These are phyloP conservation scores for Lophium mytilinum DNA, from an alignment of 495 filamentous ascomycete genomes.

Conservation along the genomic window DNA sequence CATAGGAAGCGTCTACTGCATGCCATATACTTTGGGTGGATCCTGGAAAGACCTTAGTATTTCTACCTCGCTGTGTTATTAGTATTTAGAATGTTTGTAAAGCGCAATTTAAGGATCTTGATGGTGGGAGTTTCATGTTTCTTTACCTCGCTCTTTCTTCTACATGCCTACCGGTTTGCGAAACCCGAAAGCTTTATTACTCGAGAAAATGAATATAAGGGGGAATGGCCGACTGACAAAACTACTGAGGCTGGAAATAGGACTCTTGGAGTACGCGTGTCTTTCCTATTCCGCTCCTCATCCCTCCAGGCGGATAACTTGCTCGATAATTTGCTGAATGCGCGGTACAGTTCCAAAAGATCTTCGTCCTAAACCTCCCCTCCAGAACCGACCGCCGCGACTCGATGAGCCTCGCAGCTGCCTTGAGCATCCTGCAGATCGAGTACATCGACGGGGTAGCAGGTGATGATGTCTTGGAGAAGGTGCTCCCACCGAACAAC, in stretches of 20 bases:
- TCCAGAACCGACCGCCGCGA: slow-evolving; percentile 19
- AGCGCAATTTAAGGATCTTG: background rate
- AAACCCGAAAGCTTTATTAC: background rate
- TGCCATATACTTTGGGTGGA: too few relatives aligned
- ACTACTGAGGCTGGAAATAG: background rate
- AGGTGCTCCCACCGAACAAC: slow-evolving; percentile 17
- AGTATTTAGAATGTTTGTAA: background rate
- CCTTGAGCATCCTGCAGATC: slow-evolving; percentile 8
- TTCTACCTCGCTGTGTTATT: too few relatives aligned
- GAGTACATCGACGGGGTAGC: slow-evolving; percentile 15
- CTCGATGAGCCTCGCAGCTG: slow-evolving; percentile 11
- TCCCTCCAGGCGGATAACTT: background rate
- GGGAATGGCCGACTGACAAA: background rate
- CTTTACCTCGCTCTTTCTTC: background rate
- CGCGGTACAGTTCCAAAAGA: slow-evolving; percentile 18
- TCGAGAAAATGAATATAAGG: background rate
- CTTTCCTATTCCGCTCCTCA: background rate
- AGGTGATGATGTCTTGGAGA: slow-evolving; percentile 8
- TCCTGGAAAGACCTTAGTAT: too few relatives aligned
- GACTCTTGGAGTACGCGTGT: background rate
- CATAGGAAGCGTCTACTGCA: too few relatives aligned
- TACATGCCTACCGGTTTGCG: background rate
- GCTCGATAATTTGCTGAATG: background rate
- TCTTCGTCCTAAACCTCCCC: slow-evolving; percentile 19
- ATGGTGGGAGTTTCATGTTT: background rate